These are phyloP conservation scores for Sporisorium scitamineum DNA, from an alignment of 1,284 basidiomycete genomes.

Conservation along the genomic window DNA sequence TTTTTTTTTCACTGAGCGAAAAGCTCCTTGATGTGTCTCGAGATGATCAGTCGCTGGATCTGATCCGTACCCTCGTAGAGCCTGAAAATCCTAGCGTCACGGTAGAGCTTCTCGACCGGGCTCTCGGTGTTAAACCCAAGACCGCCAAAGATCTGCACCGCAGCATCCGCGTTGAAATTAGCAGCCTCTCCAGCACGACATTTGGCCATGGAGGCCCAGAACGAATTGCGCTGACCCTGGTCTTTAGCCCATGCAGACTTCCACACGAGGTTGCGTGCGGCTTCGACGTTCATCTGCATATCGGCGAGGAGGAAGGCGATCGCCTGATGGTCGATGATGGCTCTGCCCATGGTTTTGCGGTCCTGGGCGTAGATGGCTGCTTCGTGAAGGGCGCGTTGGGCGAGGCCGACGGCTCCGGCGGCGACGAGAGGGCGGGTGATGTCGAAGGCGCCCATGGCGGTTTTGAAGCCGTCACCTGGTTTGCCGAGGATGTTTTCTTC, in stretches of 20 bases:
- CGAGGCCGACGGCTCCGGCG: conserved; percentile 73
- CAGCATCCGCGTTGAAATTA: conserved; percentile 61
- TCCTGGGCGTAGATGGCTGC: conserved; percentile 74
- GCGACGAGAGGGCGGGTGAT: conserved; percentile 72
- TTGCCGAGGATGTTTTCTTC: conserved; percentile 73
- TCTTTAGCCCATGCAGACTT: conserved; percentile 73
- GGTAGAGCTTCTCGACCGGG: conserved; percentile 74
- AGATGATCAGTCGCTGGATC: conserved; percentile 66
- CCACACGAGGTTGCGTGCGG: conserved; percentile 72
- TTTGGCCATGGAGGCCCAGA: conserved; percentile 74
- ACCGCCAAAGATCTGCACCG: conserved; percentile 72
- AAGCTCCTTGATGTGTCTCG: conserved; percentile 62
- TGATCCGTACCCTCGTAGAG: conserved; percentile 68
- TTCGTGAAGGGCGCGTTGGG: conserved; percentile 73
- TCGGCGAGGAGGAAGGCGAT: conserved; percentile 74
- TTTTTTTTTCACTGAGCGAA: conserved; percentile 53
- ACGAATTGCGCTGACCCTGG: conserved; percentile 72
- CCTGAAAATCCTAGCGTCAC: conserved; percentile 67
- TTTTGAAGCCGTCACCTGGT: conserved; percentile 74
- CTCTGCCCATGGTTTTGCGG: conserved; percentile 74
- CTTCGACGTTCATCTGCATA: conserved; percentile 73
- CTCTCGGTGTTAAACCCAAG: conserved; percentile 74
- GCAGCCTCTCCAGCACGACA: conserved; percentile 70
- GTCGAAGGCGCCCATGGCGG: conserved; percentile 74
- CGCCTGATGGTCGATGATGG: conserved; percentile 74